Evolutionary conservation across 768 basidiomycete genomes (phyloP).

Genomic region (Termitomyces sp.): DNA sequence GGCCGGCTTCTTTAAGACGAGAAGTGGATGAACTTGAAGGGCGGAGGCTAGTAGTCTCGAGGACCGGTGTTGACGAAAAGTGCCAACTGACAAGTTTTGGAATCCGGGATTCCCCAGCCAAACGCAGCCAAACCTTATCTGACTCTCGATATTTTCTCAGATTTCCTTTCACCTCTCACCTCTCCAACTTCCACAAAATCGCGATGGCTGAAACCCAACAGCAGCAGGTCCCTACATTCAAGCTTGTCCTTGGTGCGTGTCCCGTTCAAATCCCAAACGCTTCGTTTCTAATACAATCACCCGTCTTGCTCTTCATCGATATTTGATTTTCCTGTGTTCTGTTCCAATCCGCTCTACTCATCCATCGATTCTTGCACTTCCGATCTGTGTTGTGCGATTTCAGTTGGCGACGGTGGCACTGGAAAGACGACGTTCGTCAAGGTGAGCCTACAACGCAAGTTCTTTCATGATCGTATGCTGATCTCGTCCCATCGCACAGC

Average conservation of each 20-base stretch:
- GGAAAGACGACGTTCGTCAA: slow-evolving; percentile 99
- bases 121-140: slow-evolving; percentile 39
- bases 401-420: slow-evolving; percentile 96
- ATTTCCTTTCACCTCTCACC: slow-evolving; percentile 24
- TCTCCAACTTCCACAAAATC: slow-evolving; percentile 12
- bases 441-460: slow-evolving; percentile 43
- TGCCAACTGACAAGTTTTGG: background rate
- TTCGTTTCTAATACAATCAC: slow-evolving; percentile 29
- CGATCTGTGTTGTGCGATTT: slow-evolving; percentile 23
- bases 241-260: slow-evolving; percentile 92
- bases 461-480: slow-evolving; percentile 52
- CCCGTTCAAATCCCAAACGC: slow-evolving; percentile 1
- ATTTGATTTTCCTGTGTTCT: slow-evolving; percentile 26
- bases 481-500: slow-evolving; percentile 54
- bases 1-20: background rate
- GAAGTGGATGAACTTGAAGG: background rate
- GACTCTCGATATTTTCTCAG: slow-evolving; percentile 28
- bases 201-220: slow-evolving; percentile 29
- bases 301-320: slow-evolving; percentile 53
- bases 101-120: slow-evolving; percentile 36
- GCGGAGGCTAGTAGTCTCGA: background rate
- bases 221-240: slow-evolving; percentile 79
- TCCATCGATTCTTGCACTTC: slow-evolving; percentile 6
- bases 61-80: background rate
- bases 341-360: slow-evolving; percentile 17